A percentile compares a stretch with the other conserved stretches of the same genome.
phyloP scores from a whole-genome alignment of 371 early-diverging fungal genomes.

The Mortierella polycephala region DNA sequence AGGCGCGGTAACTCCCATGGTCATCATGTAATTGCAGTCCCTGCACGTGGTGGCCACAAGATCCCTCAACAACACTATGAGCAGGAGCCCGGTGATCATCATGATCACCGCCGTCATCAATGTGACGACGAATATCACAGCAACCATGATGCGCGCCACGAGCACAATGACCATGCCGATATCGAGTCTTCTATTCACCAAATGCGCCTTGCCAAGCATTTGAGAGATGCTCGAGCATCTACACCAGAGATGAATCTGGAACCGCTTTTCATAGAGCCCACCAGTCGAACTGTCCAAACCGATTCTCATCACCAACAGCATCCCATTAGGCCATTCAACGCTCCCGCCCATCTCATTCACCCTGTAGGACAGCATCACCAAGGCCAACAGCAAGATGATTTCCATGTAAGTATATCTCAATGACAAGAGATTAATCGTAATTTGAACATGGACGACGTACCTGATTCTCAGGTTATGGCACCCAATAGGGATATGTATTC shows the following conservation, averaged over 20 bases:
- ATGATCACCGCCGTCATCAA: slow-evolving; percentile 7
- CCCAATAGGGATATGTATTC: not conserved
- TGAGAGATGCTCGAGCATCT: not conserved
- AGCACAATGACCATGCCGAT: no score
- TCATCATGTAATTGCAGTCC: slow-evolving; percentile 12
- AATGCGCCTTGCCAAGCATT: not conserved
- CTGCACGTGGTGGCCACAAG: not conserved
- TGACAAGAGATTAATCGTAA: not conserved
- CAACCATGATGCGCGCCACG: no score
- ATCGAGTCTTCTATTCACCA: not conserved
- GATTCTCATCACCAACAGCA: not conserved
- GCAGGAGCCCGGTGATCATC: not conserved
- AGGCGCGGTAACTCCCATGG: slow-evolving; percentile 4
- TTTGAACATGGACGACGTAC: not conserved
- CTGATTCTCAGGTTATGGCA: not conserved
- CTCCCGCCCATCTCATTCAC: not conserved
- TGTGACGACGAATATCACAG: slow-evolving; percentile 3
- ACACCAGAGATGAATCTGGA: not conserved
- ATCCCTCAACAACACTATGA: not conserved
- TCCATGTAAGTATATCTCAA: not conserved
- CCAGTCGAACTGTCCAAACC: not conserved
- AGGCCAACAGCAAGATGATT: not conserved
- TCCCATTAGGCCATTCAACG: no score
- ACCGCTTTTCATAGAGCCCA: not conserved
- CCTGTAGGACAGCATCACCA: not conserved